These are phyloP conservation scores for Neostapfia colusana DNA, from an alignment of 176 grass and related monocot species.

Conservation along the genomic window DNA sequence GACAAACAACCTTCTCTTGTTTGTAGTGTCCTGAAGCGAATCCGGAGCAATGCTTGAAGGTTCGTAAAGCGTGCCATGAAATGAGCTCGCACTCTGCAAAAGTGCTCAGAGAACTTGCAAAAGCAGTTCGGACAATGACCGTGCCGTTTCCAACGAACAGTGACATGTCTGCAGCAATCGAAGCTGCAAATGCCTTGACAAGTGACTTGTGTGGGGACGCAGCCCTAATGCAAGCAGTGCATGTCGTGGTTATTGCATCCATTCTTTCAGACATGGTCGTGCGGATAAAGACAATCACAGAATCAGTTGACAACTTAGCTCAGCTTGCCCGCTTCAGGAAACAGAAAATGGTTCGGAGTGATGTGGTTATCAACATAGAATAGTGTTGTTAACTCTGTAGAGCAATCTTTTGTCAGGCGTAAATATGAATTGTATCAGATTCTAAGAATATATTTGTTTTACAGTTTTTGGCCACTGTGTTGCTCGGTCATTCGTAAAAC, in stretches of 20 bases:
- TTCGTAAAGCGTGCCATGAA: slow-evolving; percentile 53
- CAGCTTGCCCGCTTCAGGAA: slow-evolving; percentile 56
- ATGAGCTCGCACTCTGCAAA: slow-evolving; percentile 73
- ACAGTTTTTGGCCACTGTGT: too few relatives aligned
- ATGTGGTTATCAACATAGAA: slow-evolving; percentile 40
- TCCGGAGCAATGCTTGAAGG: slow-evolving; percentile 39
- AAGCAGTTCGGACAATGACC: slow-evolving; percentile 54
- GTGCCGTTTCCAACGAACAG: slow-evolving; percentile 35
- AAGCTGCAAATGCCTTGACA: slow-evolving; percentile 33
- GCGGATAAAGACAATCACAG: slow-evolving; percentile 39
- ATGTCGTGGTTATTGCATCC: slow-evolving; percentile 61
- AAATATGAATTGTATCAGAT: too few relatives aligned
- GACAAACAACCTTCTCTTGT: not conserved
- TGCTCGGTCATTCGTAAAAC: too few relatives aligned
- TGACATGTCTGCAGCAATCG: slow-evolving; percentile 46
- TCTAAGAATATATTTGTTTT: too few relatives aligned
- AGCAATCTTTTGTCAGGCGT: too few relatives aligned
- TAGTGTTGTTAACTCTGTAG: too few relatives aligned
- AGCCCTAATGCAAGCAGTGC: slow-evolving; percentile 43
- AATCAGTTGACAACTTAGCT: slow-evolving; percentile 59
- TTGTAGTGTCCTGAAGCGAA: slow-evolving; percentile 45
- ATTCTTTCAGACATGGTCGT: slow-evolving; percentile 70
- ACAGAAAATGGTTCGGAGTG: slow-evolving; percentile 32
- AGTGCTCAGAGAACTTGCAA: slow-evolving; percentile 56
- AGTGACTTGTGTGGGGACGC: slow-evolving; percentile 24